Conservation (phyloP, 208 protist species). For the Leishmania guyanensis region DNA sequence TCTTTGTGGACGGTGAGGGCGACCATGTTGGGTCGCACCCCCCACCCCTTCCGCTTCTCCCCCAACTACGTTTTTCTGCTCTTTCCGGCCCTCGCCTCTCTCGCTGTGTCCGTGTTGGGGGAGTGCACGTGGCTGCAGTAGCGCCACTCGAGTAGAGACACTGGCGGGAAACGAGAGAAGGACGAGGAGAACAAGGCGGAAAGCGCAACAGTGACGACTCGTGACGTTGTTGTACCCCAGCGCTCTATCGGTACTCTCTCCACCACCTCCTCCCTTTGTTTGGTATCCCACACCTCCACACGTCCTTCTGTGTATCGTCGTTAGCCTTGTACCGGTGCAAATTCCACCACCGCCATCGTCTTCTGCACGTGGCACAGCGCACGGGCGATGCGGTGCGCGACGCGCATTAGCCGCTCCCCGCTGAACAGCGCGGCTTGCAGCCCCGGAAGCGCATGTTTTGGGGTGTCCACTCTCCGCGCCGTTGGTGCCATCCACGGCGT, state of each 20-base stretch:
- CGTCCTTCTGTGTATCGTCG: background rate
- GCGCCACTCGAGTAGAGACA: background rate
- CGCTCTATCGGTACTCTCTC: background rate
- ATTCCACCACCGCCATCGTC: background rate
- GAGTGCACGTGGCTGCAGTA: background rate
- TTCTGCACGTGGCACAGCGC: background rate
- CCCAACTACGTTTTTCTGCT: background rate
- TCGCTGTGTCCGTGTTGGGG: background rate
- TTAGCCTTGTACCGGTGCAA: background rate
- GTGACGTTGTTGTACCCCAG: background rate
- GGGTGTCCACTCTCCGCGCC: background rate
- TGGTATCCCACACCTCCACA: background rate
- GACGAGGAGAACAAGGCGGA: background rate
- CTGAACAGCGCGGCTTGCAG: background rate
- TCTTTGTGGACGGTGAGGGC: background rate
- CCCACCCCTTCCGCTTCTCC: background rate
- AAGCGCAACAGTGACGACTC: background rate
- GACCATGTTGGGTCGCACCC: background rate
- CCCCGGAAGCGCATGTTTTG: background rate
- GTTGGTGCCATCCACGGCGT: slow-evolving; percentile 2
- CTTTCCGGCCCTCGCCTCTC: background rate
- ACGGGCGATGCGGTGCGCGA: background rate
- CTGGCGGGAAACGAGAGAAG: background rate
- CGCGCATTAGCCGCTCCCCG: background rate
- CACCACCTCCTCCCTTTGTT: background rate